A percentile compares a stretch with the other conserved stretches of the same genome.
Conservation (phyloP, 2,329 filamentous ascomycete genomes). For the Aureobasidium subglaciale region DNA sequence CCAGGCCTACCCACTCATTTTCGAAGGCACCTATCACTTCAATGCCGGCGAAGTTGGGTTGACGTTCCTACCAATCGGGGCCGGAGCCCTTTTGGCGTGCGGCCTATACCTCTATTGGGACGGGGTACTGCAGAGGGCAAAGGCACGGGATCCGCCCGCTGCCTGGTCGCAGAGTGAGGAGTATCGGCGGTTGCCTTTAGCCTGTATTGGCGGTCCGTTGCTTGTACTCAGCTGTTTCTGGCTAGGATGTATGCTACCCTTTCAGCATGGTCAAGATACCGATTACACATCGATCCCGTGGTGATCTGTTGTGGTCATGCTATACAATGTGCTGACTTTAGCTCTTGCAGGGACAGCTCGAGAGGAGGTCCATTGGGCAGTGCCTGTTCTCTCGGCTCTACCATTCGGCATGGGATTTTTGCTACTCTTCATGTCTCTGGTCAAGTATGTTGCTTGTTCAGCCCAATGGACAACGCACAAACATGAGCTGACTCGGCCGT, state of each 20-base stretch:
- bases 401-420: constrained; percentile 41
- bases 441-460: constrained; percentile 37
- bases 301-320: neutral
- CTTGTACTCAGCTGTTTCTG: constrained; percentile 28
- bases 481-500: neutral
- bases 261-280: neutral
- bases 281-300: constrained; percentile 28
- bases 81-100: constrained; percentile 54
- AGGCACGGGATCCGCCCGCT: constrained; percentile 33
- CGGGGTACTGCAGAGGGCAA: constrained; percentile 47
- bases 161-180: constrained; percentile 58
- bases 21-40: constrained; percentile 55
- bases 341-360: constrained; percentile 35
- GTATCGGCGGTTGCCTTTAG: constrained; percentile 63
- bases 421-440: constrained; percentile 44
- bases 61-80: constrained; percentile 60
- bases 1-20: constrained; percentile 64
- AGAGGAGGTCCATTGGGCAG: constrained; percentile 36
- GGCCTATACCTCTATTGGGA: constrained; percentile 62
- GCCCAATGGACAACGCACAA: constrained; percentile 31
- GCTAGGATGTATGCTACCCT: neutral
- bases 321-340: neutral
- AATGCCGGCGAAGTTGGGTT: constrained; percentile 59
- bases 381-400: constrained; percentile 35
- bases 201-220: constrained; percentile 61